phyloP scores from a whole-genome alignment of 129 eudicot genomes.

The Chrysanthemum seticuspe region DNA sequence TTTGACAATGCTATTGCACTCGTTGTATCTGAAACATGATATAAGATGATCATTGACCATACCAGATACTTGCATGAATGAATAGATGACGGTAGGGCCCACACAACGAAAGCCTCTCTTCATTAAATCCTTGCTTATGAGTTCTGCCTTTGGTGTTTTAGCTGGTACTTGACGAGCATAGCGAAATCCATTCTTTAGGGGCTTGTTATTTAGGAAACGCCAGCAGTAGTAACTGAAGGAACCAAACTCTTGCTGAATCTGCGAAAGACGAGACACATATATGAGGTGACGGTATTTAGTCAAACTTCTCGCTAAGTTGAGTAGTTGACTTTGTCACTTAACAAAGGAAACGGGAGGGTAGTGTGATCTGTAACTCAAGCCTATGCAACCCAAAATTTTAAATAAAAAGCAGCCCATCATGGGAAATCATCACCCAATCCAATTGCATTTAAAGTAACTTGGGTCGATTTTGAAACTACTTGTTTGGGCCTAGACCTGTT shows the following conservation, averaged over 20 bases:
- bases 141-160: conserved; percentile 78
- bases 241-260: conserved; percentile 82
- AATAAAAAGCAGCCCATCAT: conserved; percentile 7
- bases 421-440: conserved; percentile 14
- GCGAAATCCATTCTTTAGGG: conserved; percentile 49
- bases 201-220: conserved; percentile 64
- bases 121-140: conserved; percentile 78
- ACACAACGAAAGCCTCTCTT: conserved; percentile 74
- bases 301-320: conserved; percentile 18
- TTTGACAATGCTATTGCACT: conserved; percentile 36
- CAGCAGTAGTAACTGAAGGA: conserved; percentile 67
- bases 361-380: neutral
- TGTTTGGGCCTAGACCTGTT: neutral
- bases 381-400: neutral
- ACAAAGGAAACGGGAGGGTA: conserved; percentile 6
- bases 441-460: conserved; percentile 1
- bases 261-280: conserved; percentile 19
- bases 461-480: neutral
- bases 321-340: conserved; percentile 7
- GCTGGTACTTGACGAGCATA: conserved; percentile 75
- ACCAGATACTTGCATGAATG: conserved; percentile 89
- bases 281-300: conserved; percentile 1
- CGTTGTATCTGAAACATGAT: conserved; percentile 72
- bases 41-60: conserved; percentile 75
- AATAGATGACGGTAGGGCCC: conserved; percentile 74